These are phyloP conservation scores for Dentiscutata heterogama DNA, from an alignment of 371 early-diverging fungal genomes.

Conservation along the genomic window DNA sequence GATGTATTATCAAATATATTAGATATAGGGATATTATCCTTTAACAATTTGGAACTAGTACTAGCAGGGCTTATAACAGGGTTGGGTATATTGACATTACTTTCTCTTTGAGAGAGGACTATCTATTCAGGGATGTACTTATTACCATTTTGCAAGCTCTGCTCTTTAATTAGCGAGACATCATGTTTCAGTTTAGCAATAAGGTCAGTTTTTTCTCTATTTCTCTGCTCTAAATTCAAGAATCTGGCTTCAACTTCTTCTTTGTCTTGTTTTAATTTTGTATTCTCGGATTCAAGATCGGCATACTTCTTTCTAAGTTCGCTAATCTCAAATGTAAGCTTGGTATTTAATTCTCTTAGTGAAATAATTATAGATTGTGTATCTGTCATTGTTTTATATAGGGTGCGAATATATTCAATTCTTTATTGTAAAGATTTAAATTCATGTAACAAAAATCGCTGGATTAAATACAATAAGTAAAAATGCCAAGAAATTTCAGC, in stretches of 20 bases:
- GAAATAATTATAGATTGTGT: too few species aligned
- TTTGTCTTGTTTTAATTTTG: conserved; percentile 14
- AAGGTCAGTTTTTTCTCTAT: conserved; percentile 8
- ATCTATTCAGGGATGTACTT: background rate
- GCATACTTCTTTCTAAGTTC: conserved; percentile 17
- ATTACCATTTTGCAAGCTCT: conserved; percentile 16
- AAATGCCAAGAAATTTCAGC: too few species aligned
- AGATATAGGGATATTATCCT: background rate
- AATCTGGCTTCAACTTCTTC: conserved; percentile 14
- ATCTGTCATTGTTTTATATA: too few species aligned
- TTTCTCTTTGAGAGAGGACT: background rate
- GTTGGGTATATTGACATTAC: background rate
- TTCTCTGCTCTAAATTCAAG: background rate
- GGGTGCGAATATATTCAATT: too few species aligned
- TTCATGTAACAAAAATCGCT: too few species aligned
- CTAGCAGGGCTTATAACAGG: conserved; percentile 1
- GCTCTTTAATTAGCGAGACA: conserved; percentile 30
- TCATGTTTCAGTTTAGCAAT: conserved; percentile 31
- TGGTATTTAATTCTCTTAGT: too few species aligned
- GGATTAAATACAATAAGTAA: too few species aligned
- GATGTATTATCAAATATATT: background rate
- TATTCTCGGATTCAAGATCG: background rate
- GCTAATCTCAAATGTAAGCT: background rate
- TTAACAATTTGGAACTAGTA: background rate
- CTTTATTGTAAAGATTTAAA: too few species aligned